phyloP scores from a whole-genome alignment of 257 asterid species.

The Solanum corneliomulleri region DNA sequence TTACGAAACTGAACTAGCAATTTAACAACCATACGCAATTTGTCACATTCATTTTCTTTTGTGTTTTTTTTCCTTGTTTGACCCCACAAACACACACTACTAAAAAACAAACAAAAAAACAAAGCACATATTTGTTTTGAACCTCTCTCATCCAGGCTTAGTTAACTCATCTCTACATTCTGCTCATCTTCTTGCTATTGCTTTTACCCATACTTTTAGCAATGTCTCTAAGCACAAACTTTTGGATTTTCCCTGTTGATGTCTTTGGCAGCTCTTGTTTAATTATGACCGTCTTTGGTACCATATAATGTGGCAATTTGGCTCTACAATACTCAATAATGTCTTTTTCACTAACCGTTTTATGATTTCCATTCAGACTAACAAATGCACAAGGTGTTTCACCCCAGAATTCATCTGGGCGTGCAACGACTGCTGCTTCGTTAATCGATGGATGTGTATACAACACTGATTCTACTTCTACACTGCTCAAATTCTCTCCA shows the following conservation, averaged over 20 bases:
- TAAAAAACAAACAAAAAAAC: too few species aligned
- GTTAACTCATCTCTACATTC: constrained; percentile 12
- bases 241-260: constrained; percentile 71
- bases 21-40: too few species aligned
- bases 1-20: too few species aligned
- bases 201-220: constrained; percentile 35
- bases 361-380: constrained; percentile 40
- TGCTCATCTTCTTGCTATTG: constrained; percentile 13
- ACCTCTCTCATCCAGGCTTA: background rate
- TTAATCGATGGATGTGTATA: constrained; percentile 63
- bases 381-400: constrained; percentile 79
- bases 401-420: constrained; percentile 75
- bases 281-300: constrained; percentile 55
- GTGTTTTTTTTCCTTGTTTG: too few species aligned
- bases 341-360: constrained; percentile 32
- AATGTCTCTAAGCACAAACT: constrained; percentile 47
- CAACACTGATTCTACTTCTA: constrained; percentile 65
- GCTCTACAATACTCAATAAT: constrained; percentile 35
- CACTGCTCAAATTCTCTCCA: constrained; percentile 82
- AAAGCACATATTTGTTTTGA: too few species aligned
- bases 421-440: constrained; percentile 83
- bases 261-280: constrained; percentile 66
- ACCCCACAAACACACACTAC: background rate
- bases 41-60: too few species aligned
- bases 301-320: constrained; percentile 56